Percentiles rank a stretch among this genome's conserved stretches.
These are phyloP conservation scores for Fusarium equiseti DNA, from an alignment of 2,329 filamentous ascomycete species.

Conservation along the genomic window DNA sequence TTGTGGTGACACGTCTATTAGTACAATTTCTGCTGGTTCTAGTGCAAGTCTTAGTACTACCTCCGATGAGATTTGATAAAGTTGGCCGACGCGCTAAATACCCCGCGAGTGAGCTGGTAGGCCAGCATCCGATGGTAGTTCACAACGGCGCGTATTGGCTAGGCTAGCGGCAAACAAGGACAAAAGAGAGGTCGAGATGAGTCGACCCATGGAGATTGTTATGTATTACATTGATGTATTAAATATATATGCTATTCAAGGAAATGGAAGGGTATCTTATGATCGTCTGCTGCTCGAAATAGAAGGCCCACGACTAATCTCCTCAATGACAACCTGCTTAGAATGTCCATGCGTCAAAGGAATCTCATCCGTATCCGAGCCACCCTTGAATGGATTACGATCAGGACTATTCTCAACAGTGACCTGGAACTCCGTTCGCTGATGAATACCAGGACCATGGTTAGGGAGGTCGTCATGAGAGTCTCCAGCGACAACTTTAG, in stretches of 20 bases:
- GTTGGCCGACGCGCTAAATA: not conserved
- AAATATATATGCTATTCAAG: not conserved
- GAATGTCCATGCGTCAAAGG: conserved; percentile 45
- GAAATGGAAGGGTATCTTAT: not conserved
- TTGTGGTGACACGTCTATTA: not conserved
- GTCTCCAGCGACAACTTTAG: conserved; percentile 39
- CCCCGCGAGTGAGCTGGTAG: not conserved
- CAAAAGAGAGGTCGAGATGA: not conserved
- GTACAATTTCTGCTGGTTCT: not conserved
- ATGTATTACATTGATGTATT: not conserved
- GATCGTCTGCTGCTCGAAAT: conserved; percentile 26
- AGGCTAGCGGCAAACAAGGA: too few relatives aligned
- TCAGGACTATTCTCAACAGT: conserved; percentile 31
- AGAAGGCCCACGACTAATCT: conserved; percentile 18
- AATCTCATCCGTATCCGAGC: conserved; percentile 23
- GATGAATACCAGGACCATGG: conserved; percentile 34
- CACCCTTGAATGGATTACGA: conserved; percentile 7
- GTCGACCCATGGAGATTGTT: not conserved
- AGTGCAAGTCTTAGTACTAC: not conserved
- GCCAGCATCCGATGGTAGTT: not conserved
- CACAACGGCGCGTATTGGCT: too few relatives aligned
- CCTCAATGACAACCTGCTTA: conserved; percentile 22
- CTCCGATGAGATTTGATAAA: fast-evolving
- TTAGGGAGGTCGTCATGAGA: conserved; percentile 33
- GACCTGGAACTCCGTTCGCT: conserved; percentile 41